These are phyloP conservation scores for Gossypium turneri DNA, from an alignment of 345 rosid genomes.

Conservation along the genomic window DNA sequence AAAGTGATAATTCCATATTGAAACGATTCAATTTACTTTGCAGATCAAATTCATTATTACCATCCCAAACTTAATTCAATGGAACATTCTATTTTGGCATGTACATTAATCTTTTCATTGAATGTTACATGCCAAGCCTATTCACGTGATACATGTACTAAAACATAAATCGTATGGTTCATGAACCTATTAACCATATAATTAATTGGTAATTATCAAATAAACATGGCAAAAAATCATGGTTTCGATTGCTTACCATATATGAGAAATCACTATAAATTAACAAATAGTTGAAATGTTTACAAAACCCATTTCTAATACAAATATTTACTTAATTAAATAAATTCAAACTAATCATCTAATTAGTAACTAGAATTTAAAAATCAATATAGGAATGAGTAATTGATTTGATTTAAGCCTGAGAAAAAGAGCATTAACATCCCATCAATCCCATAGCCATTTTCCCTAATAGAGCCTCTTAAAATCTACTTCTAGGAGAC, in stretches of 20 bases:
- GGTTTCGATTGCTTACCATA: too few relatives aligned
- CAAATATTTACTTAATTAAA: too few relatives aligned
- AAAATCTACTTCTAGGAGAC: neutral
- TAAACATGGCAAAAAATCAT: too few relatives aligned
- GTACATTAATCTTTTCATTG: neutral
- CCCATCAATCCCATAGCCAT: neutral
- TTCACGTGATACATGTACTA: neutral
- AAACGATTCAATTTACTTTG: neutral
- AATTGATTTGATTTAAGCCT: neutral
- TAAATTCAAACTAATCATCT: too few relatives aligned
- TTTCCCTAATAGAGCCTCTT: neutral
- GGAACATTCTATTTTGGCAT: neutral
- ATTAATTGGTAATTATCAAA: too few relatives aligned
- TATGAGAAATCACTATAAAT: too few relatives aligned
- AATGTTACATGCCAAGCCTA: neutral
- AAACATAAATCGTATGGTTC: too few relatives aligned
- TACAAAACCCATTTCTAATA: too few relatives aligned
- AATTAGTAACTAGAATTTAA: too few relatives aligned
- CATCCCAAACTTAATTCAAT: neutral
- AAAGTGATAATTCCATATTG: neutral
- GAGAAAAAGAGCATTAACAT: neutral
- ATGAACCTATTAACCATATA: too few relatives aligned
- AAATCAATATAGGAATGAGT: neutral
- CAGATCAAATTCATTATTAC: neutral
- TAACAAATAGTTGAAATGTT: too few relatives aligned